These are phyloP conservation scores for Aspergillus candidus DNA, from an alignment of 2,329 filamentous ascomycete species.

Conservation along the genomic window DNA sequence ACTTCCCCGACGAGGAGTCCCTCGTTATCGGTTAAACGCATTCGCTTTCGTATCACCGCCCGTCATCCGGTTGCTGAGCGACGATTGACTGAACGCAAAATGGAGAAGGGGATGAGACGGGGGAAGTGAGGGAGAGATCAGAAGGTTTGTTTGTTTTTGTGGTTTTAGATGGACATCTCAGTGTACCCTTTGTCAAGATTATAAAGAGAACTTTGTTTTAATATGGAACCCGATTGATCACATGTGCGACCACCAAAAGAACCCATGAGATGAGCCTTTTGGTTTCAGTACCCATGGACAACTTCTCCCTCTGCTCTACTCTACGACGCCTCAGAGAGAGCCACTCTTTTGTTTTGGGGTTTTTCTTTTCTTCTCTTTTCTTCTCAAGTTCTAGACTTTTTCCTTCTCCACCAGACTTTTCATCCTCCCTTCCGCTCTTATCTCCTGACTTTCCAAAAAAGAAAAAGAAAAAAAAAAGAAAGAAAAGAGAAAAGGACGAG, in stretches of 20 bases:
- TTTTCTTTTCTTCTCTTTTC: constrained; percentile 6
- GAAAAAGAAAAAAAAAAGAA: too few species aligned
- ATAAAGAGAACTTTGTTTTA: constrained; percentile 32
- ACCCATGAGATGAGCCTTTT: constrained; percentile 30
- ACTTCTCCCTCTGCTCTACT: constrained; percentile 5
- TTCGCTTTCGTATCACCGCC: not conserved
- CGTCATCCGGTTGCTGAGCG: not conserved
- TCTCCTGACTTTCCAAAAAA: too few species aligned
- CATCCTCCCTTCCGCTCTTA: not conserved
- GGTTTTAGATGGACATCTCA: constrained; percentile 29
- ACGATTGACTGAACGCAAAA: constrained; percentile 3
- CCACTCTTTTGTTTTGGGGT: constrained; percentile 9
- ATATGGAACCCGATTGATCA: constrained; percentile 26
- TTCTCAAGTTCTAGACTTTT: constrained; percentile 18
- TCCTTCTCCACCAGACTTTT: constrained; percentile 5
- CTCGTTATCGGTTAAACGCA: constrained; percentile 81
- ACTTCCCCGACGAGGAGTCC: constrained; percentile 83
- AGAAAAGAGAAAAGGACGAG: too few species aligned
- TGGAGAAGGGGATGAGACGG: constrained; percentile 1
- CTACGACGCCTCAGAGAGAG: constrained; percentile 11
- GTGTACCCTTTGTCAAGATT: constrained; percentile 31
- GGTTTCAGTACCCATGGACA: constrained; percentile 9
- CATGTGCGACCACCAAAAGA: constrained; percentile 11
- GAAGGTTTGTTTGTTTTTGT: constrained; percentile 16
- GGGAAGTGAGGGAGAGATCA: constrained; percentile 8